Evolutionary conservation across 148 eudicot genomes (phyloP).

Genomic region (Bassia scoparia): DNA sequence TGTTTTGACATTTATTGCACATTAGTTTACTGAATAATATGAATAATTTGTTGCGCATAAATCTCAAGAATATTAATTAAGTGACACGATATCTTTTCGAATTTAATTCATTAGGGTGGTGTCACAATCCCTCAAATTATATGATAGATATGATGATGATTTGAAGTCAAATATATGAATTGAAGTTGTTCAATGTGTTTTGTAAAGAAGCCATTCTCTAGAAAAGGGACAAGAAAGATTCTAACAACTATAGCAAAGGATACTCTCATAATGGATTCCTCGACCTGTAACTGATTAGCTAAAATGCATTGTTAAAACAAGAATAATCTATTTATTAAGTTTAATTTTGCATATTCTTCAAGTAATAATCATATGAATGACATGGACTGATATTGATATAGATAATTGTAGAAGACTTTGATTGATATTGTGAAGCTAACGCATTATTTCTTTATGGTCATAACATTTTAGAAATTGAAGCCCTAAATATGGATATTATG

Average conservation of each 20-base stretch:
- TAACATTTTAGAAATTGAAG: too few species aligned
- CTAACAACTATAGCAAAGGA: constrained; percentile 11
- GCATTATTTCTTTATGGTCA: too few species aligned
- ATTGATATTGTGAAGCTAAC: too few species aligned
- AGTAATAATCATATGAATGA: too few species aligned
- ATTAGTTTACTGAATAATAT: too few species aligned
- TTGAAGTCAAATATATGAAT: background rate
- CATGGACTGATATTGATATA: background rate
- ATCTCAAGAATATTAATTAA: too few species aligned
- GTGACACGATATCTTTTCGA: too few species aligned
- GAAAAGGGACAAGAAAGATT: constrained; percentile 16
- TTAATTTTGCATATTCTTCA: background rate
- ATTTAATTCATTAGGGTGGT: background rate
- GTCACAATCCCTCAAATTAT: background rate
- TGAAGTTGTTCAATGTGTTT: background rate
- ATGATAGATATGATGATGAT: background rate
- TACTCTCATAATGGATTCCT: constrained; percentile 5
- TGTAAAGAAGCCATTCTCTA: background rate
- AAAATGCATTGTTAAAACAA: background rate
- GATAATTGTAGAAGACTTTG: too few species aligned
- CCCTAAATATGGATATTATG: too few species aligned
- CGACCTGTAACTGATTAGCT: background rate
- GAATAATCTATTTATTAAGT: background rate
- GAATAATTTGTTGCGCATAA: too few species aligned
- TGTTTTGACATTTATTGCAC: too few species aligned